A percentile compares a stretch with the other conserved stretches of the same genome.
Evolutionary conservation across 441 rosid species (phyloP).

Genomic region (Aleurites moluccanus): DNA sequence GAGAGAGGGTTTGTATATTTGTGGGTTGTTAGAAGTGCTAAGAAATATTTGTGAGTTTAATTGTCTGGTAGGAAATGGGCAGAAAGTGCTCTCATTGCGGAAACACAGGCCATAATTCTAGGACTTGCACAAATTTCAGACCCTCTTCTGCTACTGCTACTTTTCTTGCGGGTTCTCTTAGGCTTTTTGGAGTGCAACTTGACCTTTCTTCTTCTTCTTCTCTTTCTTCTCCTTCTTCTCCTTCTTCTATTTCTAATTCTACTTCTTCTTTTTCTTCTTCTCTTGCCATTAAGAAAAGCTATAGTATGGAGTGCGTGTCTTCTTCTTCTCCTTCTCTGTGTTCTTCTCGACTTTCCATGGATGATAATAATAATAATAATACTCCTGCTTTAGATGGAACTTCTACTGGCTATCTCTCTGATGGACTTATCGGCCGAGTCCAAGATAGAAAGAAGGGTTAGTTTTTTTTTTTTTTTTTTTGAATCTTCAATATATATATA

Average conservation of each 20-base stretch:
- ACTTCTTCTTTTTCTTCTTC: slow-evolving; percentile 18
- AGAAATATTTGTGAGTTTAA: slow-evolving; percentile 8
- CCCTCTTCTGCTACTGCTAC: not conserved
- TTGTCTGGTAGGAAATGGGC: slow-evolving; percentile 58
- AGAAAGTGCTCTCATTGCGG: slow-evolving; percentile 92
- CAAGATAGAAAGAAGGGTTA: slow-evolving; percentile 77
- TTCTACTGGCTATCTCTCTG: slow-evolving; percentile 58
- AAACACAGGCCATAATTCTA: slow-evolving; percentile 78
- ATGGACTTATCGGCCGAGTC: slow-evolving; percentile 45
- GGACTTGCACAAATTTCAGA: slow-evolving; percentile 58
- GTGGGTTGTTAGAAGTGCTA: slow-evolving; percentile 1
- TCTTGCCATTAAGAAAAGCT: slow-evolving; percentile 57
- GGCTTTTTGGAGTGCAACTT: slow-evolving; percentile 82
- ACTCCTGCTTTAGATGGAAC: slow-evolving; percentile 29
- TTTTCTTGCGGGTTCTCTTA: slow-evolving; percentile 35
- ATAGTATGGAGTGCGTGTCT: slow-evolving; percentile 71
- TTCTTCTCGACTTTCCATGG: slow-evolving; percentile 36
- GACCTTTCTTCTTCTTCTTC: slow-evolving; percentile 42
- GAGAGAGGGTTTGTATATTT: not conserved
- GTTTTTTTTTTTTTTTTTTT: too few relatives aligned
- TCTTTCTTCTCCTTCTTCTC: slow-evolving; percentile 18
- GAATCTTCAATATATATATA: too few relatives aligned
- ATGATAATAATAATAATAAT: slow-evolving; percentile 29
- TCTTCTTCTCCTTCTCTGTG: slow-evolving; percentile 43
- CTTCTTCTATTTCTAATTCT: slow-evolving; percentile 18